Evolutionary conservation across 768 basidiomycete species (phyloP).

Genomic region (Harrya chromipes): DNA sequence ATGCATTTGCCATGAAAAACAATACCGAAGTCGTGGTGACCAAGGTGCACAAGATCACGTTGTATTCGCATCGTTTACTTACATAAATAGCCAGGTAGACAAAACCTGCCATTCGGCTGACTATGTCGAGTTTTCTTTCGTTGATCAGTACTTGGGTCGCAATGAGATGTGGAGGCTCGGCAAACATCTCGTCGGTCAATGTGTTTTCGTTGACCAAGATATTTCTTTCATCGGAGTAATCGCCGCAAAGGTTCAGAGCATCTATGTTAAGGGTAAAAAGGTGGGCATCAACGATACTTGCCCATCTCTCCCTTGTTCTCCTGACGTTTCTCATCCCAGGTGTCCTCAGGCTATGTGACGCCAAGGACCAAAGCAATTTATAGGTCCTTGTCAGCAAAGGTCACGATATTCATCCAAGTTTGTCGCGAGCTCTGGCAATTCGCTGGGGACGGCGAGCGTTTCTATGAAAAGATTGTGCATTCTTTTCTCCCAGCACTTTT

Average conservation of each 20-base stretch:
- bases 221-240: slow-evolving; percentile 81
- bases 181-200: slow-evolving; percentile 76
- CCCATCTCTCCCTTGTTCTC: background rate
- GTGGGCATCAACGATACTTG: slow-evolving; percentile 34
- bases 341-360: slow-evolving; percentile 79
- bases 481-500: slow-evolving; percentile 93
- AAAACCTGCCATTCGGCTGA: slow-evolving; percentile 60
- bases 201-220: slow-evolving; percentile 81
- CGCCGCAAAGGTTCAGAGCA: slow-evolving; percentile 75
- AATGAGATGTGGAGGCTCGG: slow-evolving; percentile 96
- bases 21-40: slow-evolving; percentile 68
- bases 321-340: slow-evolving; percentile 39
- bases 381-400: slow-evolving; percentile 86
- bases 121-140: slow-evolving; percentile 87
- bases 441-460: slow-evolving; percentile 92
- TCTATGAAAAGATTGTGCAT: slow-evolving; percentile 96
- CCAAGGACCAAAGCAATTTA: slow-evolving; percentile 84
- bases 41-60: slow-evolving; percentile 44
- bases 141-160: slow-evolving; percentile 92
- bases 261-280: slow-evolving; percentile 69
- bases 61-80: slow-evolving; percentile 8
- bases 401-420: slow-evolving; percentile 94
- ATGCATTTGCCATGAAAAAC: slow-evolving; percentile 67
- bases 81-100: slow-evolving; percentile 53
- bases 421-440: slow-evolving; percentile 97